Evolutionary conservation across 202 grass and related monocot species (phyloP).

Genomic region (Setaria italica): DNA sequence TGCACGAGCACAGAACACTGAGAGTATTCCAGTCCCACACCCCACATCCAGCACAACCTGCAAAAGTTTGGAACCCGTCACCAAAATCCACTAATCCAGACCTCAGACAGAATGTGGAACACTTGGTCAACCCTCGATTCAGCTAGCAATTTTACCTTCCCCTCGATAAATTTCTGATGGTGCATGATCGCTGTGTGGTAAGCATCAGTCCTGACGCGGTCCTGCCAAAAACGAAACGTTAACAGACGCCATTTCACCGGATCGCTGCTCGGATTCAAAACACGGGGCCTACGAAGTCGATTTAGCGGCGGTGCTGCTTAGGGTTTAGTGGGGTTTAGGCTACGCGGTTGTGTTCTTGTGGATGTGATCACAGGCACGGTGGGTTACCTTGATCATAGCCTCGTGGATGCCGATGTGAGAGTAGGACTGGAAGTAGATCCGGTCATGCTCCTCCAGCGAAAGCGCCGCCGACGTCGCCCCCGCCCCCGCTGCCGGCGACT

Average conservation of each 20-base stretch:
- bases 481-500: slow-evolving; percentile 35
- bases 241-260: neutral
- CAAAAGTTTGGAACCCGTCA: slow-evolving; percentile 17
- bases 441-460: slow-evolving; percentile 59
- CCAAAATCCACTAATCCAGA: neutral
- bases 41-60: slow-evolving; percentile 97
- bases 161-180: slow-evolving; percentile 88
- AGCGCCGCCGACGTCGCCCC: slow-evolving; percentile 22
- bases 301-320: neutral
- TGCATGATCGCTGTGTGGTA: slow-evolving; percentile 74
- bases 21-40: slow-evolving; percentile 93
- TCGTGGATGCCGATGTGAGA: slow-evolving; percentile 84
- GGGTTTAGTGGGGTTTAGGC: slow-evolving; percentile 41
- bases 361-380: neutral
- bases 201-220: slow-evolving; percentile 83
- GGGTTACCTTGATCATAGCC: slow-evolving; percentile 82
- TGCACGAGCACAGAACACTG: slow-evolving; percentile 87
- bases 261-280: neutral
- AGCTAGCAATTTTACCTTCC: slow-evolving; percentile 61
- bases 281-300: neutral
- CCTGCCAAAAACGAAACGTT: slow-evolving; percentile 52
- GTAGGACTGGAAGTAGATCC: slow-evolving; percentile 84
- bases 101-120: neutral
- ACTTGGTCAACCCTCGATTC: neutral
- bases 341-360: neutral